A percentile compares a stretch with the other conserved stretches of the same genome.
These are phyloP conservation scores for Fomes fomentarius DNA, from an alignment of 1,284 basidiomycete genomes.

Conservation along the genomic window DNA sequence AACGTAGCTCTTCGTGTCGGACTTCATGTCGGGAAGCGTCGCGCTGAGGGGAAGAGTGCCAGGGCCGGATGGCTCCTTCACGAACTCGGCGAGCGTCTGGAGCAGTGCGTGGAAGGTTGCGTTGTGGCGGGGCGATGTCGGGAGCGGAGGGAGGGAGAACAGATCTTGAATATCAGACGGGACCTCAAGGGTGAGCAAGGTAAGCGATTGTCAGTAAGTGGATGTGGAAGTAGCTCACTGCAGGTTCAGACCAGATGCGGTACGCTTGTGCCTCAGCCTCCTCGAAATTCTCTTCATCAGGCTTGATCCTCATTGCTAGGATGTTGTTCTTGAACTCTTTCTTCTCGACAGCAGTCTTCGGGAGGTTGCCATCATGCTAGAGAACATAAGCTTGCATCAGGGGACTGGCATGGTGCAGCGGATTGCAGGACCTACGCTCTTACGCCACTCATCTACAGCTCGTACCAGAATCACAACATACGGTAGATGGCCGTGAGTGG, in stretches of 20 bases:
- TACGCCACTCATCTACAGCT: conserved; percentile 82
- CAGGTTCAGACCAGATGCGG: conserved; percentile 69
- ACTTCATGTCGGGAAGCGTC: conserved; percentile 95
- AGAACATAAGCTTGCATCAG: background rate
- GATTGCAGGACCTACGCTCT: conserved; percentile 45
- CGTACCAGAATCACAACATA: conserved; percentile 88
- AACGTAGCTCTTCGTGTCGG: conserved; percentile 84
- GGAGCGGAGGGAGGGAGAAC: conserved; percentile 45
- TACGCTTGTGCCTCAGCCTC: conserved; percentile 87
- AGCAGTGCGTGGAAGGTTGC: conserved; percentile 84
- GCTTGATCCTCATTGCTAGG: conserved; percentile 62
- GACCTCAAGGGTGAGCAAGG: conserved; percentile 40
- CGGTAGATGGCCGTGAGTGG: conserved; percentile 87
- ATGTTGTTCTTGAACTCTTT: conserved; percentile 78
- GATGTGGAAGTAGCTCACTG: conserved; percentile 35
- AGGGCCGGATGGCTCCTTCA: conserved; percentile 38
- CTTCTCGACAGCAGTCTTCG: conserved; percentile 70
- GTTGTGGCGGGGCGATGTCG: conserved; percentile 44
- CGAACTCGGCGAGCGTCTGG: conserved; percentile 71
- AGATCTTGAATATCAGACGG: conserved; percentile 69
- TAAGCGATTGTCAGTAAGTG: background rate
- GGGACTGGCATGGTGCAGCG: background rate
- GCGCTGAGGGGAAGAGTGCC: conserved; percentile 53
- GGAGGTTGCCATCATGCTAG: conserved; percentile 69
- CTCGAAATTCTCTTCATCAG: conserved; percentile 96